Conservation (phyloP, 352 stramenopile genomes). For the Globisporangium lucens region DNA sequence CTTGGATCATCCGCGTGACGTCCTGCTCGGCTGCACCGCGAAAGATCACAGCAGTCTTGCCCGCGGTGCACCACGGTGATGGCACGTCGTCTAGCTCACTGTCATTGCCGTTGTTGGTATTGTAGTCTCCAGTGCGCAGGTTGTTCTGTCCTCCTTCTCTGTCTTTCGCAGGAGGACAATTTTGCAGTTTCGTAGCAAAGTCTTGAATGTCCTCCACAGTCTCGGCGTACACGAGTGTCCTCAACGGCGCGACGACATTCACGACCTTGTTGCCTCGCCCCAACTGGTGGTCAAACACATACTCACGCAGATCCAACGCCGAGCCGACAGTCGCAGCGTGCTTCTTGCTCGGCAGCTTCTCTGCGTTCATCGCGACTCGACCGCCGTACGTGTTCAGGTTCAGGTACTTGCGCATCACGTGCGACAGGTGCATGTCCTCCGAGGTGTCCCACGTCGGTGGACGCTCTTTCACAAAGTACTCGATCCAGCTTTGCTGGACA, state of each 20-base stretch:
- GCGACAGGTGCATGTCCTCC: slow-evolving; percentile 62
- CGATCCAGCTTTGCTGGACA: slow-evolving; percentile 55
- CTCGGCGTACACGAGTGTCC: slow-evolving; percentile 55
- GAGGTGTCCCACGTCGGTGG: slow-evolving; percentile 46
- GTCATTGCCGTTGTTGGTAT: not conserved
- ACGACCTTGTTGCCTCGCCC: slow-evolving; percentile 60
- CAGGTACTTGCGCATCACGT: slow-evolving; percentile 63
- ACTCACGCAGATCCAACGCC: slow-evolving; percentile 49
- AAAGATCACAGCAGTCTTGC: slow-evolving; percentile 54
- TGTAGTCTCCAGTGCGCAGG: not conserved
- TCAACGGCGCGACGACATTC: slow-evolving; percentile 37
- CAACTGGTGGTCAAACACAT: slow-evolving; percentile 58
- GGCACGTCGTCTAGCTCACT: not conserved
- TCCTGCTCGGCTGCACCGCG: slow-evolving; percentile 48
- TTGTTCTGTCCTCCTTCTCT: not conserved
- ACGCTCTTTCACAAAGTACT: slow-evolving; percentile 62
- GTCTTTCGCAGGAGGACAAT: slow-evolving; percentile 16
- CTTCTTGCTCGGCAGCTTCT: slow-evolving; percentile 32
- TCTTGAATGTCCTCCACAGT: slow-evolving; percentile 41
- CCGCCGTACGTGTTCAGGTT: slow-evolving; percentile 64
- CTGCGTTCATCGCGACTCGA: slow-evolving; percentile 29
- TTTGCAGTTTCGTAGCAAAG: slow-evolving; percentile 34
- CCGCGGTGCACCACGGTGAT: slow-evolving; percentile 36
- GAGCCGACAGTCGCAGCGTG: slow-evolving; percentile 43
- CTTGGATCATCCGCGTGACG: slow-evolving; percentile 32